These are phyloP conservation scores for Lentinus tigrinus DNA, from an alignment of 768 basidiomycete genomes.

Conservation along the genomic window DNA sequence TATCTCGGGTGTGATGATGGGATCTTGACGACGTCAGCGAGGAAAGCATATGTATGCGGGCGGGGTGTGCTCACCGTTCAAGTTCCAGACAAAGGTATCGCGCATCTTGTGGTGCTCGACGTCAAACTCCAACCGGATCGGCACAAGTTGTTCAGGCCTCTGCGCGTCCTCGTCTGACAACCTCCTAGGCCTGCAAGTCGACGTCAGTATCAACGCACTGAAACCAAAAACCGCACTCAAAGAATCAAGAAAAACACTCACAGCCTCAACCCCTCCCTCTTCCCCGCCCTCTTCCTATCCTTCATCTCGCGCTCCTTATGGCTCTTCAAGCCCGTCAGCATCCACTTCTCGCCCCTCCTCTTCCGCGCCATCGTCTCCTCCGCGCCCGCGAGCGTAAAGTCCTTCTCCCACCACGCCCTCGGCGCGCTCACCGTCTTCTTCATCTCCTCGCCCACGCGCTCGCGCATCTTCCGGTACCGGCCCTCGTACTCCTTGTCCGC, in stretches of 20 bases:
- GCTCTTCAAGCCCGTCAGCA: constrained; percentile 26
- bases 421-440: constrained; percentile 42
- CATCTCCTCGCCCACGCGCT: constrained; percentile 51
- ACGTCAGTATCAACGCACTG: not conserved
- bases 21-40: constrained; percentile 51
- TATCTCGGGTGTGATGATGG: constrained; percentile 82
- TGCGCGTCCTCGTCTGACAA: constrained; percentile 55
- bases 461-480: constrained; percentile 47
- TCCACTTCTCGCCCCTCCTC: constrained; percentile 40
- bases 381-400: constrained; percentile 25
- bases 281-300: constrained; percentile 50
- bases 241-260: constrained; percentile 42
- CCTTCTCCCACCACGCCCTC: constrained; percentile 66
- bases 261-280: constrained; percentile 73
- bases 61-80: constrained; percentile 59
- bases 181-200: constrained; percentile 53
- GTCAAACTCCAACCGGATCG: constrained; percentile 95
- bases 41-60: not conserved
- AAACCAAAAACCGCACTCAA: not conserved
- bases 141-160: constrained; percentile 80
- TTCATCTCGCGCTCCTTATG: constrained; percentile 40
- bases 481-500: constrained; percentile 59
- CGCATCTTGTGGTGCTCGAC: constrained; percentile 92
- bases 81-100: constrained; percentile 97
- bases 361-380: constrained; percentile 30